phyloP scores from a whole-genome alignment of 495 filamentous ascomycete species.

The Lophium mytilinum region DNA sequence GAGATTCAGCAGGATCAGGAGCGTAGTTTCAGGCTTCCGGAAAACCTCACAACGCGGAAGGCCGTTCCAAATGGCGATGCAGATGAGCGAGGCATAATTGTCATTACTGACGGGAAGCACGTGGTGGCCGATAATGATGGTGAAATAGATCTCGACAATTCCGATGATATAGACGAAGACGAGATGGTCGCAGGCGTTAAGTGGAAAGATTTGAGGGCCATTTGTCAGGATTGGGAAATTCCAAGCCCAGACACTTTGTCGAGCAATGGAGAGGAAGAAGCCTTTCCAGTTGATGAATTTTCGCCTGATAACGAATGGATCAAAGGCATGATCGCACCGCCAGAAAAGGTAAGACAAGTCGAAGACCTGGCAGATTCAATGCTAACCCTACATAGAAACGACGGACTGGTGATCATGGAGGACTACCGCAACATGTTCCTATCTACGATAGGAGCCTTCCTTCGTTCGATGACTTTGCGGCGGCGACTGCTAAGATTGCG shows the following conservation, averaged over 20 bases:
- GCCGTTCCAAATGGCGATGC: slow-evolving; percentile 41
- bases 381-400: slow-evolving; percentile 33
- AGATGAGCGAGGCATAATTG: slow-evolving; percentile 49
- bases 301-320: slow-evolving; percentile 8
- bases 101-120: slow-evolving; percentile 44
- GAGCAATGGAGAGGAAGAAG: slow-evolving; percentile 3
- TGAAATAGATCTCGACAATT: slow-evolving; percentile 46
- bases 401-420: slow-evolving; percentile 38
- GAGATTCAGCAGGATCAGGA: slow-evolving; percentile 78
- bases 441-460: slow-evolving; percentile 43
- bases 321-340: neutral
- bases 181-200: slow-evolving; percentile 61
- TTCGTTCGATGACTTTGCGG: slow-evolving; percentile 52
- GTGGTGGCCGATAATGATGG: slow-evolving; percentile 43
- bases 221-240: slow-evolving; percentile 72
- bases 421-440: slow-evolving; percentile 36
- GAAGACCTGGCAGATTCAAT: slow-evolving; percentile 1
- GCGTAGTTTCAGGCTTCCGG: slow-evolving; percentile 63
- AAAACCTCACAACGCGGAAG: slow-evolving; percentile 42
- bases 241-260: slow-evolving; percentile 12
- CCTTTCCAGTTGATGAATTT: slow-evolving; percentile 8
- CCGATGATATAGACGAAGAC: slow-evolving; percentile 44
- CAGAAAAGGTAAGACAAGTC: slow-evolving; percentile 10
- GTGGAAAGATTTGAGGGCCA: slow-evolving; percentile 64
- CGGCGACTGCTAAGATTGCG: slow-evolving; percentile 56